These are phyloP conservation scores for Paramecium biaurelia DNA, from an alignment of 73 alveolate genomes.

Conservation along the genomic window DNA sequence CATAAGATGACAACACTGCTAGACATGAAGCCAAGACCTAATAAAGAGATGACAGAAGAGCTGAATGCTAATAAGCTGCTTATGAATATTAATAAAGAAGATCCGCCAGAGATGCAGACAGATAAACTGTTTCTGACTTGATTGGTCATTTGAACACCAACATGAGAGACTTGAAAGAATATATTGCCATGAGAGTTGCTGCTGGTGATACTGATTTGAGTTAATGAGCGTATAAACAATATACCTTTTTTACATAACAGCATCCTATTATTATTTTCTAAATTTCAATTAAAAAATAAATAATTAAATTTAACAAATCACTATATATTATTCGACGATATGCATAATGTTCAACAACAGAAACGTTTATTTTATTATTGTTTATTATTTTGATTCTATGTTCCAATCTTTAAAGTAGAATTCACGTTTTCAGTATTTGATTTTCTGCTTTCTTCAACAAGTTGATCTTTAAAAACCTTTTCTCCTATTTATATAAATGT, in stretches of 20 bases:
- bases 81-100: constrained; percentile 55
- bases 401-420: background rate
- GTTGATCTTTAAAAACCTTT: background rate
- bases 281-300: background rate
- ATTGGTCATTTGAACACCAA: constrained; percentile 35
- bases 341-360: background rate
- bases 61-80: constrained; percentile 66
- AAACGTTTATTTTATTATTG: background rate
- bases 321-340: background rate
- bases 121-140: constrained; percentile 52
- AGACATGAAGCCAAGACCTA: constrained; percentile 59
- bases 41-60: constrained; percentile 66
- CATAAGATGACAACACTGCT: constrained; percentile 42
- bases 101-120: constrained; percentile 58
- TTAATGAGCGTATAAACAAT: background rate
- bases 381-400: background rate
- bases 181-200: constrained; percentile 54
- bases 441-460: background rate
- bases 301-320: background rate
- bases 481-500: background rate
- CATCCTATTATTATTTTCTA: background rate
- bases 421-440: background rate
- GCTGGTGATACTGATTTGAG: background rate
- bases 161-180: constrained; percentile 50
- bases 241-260: background rate